Percentiles rank a stretch among this genome's conserved stretches.
phyloP scores from a whole-genome alignment of 2,329 filamentous ascomycete genomes.

The Paramyrothecium roridum region DNA sequence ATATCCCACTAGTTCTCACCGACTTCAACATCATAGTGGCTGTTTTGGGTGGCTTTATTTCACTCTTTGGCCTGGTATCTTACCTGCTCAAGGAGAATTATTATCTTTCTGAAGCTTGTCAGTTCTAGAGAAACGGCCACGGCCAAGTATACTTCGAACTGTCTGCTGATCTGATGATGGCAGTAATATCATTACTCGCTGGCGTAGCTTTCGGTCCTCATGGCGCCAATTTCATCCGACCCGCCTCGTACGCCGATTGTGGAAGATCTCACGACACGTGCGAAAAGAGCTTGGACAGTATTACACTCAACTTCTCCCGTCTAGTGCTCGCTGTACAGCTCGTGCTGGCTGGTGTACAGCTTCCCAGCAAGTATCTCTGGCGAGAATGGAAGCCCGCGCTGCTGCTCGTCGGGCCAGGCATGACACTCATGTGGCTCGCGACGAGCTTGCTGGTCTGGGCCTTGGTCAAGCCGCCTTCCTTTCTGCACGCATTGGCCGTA shows the following conservation, averaged over 20 bases:
- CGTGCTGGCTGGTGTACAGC: constrained; percentile 81
- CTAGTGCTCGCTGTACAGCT: constrained; percentile 89
- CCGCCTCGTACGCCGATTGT: constrained; percentile 66
- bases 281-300: constrained; percentile 58
- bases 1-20: constrained; percentile 50
- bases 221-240: constrained; percentile 72
- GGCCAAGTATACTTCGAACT: not conserved
- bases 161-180: not conserved
- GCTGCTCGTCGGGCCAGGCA: constrained; percentile 76
- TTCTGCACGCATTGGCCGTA: constrained; percentile 76
- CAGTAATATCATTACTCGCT: constrained; percentile 79
- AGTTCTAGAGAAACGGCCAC: constrained; percentile 30
- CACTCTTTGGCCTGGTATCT: constrained; percentile 85
- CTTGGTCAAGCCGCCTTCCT: constrained; percentile 66
- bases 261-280: constrained; percentile 22
- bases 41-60: constrained; percentile 81
- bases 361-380: constrained; percentile 77
- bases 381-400: constrained; percentile 75
- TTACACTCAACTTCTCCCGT: constrained; percentile 81
- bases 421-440: constrained; percentile 82
- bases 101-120: constrained; percentile 87
- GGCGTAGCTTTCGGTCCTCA: constrained; percentile 77
- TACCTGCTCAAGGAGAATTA: constrained; percentile 87
- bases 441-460: constrained; percentile 79
- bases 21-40: constrained; percentile 86